Conservation (phyloP, 768 basidiomycete genomes). For the Agaricus blazei region DNA sequence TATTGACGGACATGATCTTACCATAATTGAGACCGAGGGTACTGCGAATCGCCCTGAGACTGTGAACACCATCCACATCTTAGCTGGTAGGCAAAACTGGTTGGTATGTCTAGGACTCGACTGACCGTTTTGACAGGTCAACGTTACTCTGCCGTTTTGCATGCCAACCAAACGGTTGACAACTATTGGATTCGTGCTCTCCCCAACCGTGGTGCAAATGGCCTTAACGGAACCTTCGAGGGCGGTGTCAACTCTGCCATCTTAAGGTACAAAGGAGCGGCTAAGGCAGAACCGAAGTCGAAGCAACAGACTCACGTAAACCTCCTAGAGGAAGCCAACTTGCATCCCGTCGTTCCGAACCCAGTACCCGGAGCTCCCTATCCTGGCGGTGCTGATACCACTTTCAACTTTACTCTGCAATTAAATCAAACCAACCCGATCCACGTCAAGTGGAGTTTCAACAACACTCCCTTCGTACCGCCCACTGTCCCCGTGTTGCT, state of each 20-base stretch:
- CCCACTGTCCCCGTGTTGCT: slow-evolving; percentile 50
- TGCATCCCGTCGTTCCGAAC: not conserved
- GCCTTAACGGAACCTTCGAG: slow-evolving; percentile 12
- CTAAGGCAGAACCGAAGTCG: slow-evolving; percentile 25
- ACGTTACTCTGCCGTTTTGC: slow-evolving; percentile 34
- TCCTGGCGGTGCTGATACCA: slow-evolving; percentile 35
- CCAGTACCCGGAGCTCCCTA: slow-evolving; percentile 25
- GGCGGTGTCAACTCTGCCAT: slow-evolving; percentile 17
- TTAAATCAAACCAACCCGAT: slow-evolving; percentile 11
- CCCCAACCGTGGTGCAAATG: slow-evolving; percentile 17
- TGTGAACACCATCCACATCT: slow-evolving; percentile 26
- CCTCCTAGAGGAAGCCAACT: not conserved
- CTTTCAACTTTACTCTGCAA: slow-evolving; percentile 22
- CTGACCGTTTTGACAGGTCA: slow-evolving; percentile 22
- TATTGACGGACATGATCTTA: slow-evolving; percentile 38
- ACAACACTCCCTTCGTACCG: slow-evolving; percentile 24
- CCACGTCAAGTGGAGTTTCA: slow-evolving; percentile 18
- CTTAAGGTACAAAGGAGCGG: slow-evolving; percentile 29
- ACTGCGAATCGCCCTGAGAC: slow-evolving; percentile 16
- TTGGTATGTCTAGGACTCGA: not conserved
- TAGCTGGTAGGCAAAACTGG: slow-evolving; percentile 15
- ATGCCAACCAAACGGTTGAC: slow-evolving; percentile 28
- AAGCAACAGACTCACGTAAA: not conserved
- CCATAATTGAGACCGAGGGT: slow-evolving; percentile 33
- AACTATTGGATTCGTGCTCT: slow-evolving; percentile 34